phyloP scores from a whole-genome alignment of 371 early-diverging fungal genomes.

The Dentiscutata heterogama region DNA sequence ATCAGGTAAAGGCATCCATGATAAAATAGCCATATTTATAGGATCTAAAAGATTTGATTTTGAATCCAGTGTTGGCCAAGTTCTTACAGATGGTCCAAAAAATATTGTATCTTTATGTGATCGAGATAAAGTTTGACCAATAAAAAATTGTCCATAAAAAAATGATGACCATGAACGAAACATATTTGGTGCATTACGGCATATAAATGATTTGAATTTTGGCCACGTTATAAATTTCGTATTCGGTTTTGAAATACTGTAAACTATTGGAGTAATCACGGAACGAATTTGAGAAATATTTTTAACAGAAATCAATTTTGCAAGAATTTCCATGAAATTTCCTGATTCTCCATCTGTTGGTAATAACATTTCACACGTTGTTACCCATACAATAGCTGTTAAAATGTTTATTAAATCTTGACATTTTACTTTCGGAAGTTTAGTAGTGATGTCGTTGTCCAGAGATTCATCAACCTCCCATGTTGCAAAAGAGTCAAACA shows the following conservation, averaged over 20 bases:
- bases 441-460: slow-evolving; percentile 4
- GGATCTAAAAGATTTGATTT: slow-evolving; percentile 57
- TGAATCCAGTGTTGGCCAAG: slow-evolving; percentile 26
- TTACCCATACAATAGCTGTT: slow-evolving; percentile 56
- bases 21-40: slow-evolving; percentile 56
- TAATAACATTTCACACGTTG: slow-evolving; percentile 46
- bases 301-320: neutral
- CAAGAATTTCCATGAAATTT: slow-evolving; percentile 20
- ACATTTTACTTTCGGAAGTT: slow-evolving; percentile 50
- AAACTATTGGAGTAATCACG: neutral
- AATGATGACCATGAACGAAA: slow-evolving; percentile 61
- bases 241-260: too few relatives aligned
- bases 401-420: slow-evolving; percentile 55
- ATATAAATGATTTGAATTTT: slow-evolving; percentile 55
- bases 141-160: slow-evolving; percentile 61
- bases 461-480: slow-evolving; percentile 43
- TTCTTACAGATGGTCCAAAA: neutral
- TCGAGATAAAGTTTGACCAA: slow-evolving; percentile 45
- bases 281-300: neutral
- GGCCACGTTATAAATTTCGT: slow-evolving; percentile 46
- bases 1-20: slow-evolving; percentile 60
- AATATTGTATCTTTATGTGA: neutral
- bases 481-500: slow-evolving; percentile 60
- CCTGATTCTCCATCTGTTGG: too few relatives aligned
- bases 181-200: slow-evolving; percentile 60